phyloP scores from a whole-genome alignment of 305 asterid genomes.

The Striga hermonthica region DNA sequence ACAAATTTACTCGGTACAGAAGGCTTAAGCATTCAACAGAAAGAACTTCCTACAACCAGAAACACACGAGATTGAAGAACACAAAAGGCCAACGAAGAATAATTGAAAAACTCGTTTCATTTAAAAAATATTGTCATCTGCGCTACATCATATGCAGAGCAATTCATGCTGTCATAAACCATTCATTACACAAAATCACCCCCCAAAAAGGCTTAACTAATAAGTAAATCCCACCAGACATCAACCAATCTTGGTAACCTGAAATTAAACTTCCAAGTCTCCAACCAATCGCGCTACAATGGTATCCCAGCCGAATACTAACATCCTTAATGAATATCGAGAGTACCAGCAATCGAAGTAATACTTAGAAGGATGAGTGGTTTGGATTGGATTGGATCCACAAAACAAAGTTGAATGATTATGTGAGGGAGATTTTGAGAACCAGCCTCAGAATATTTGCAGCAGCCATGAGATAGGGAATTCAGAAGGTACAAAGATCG shows the following conservation, averaged over 20 bases:
- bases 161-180: too few relatives aligned
- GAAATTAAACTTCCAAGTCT: background rate
- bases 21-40: too few relatives aligned
- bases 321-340: background rate
- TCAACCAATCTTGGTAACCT: background rate
- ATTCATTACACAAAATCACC: too few relatives aligned
- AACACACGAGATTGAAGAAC: too few relatives aligned
- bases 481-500: background rate
- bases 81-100: too few relatives aligned
- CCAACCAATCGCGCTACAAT: background rate
- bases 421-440: constrained; percentile 14
- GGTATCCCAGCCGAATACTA: background rate
- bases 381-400: constrained; percentile 13
- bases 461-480: constrained; percentile 7
- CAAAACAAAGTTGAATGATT: constrained; percentile 24
- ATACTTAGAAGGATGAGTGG: background rate
- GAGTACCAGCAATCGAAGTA: background rate
- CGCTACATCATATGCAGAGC: too few relatives aligned
- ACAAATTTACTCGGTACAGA: too few relatives aligned
- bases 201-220: too few relatives aligned
- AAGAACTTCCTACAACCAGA: too few relatives aligned
- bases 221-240: background rate
- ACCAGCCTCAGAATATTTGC: constrained; percentile 19
- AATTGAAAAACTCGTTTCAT: background rate
- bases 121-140: too few relatives aligned